Evolutionary conservation across 305 asterid genomes (phyloP).

Genomic region (Solanum hybrid): DNA sequence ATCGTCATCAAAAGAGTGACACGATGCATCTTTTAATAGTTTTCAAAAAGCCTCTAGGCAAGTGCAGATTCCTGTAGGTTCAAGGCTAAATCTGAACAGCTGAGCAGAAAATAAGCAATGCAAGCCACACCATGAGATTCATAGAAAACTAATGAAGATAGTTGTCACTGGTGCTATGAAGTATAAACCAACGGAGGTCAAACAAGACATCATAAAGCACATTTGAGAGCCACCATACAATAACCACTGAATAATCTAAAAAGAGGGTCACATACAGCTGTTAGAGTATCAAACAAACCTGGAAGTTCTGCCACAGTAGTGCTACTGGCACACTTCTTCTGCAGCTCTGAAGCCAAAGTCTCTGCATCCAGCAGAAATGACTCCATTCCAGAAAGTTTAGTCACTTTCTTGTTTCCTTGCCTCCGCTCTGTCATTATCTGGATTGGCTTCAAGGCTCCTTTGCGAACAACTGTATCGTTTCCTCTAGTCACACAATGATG

Average conservation of each 20-base stretch:
- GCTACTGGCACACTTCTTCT: constrained; percentile 96
- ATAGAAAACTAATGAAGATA: not conserved
- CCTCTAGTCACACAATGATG: constrained; percentile 71
- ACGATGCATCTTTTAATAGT: not conserved
- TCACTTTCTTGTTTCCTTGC: constrained; percentile 91
- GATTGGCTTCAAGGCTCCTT: constrained; percentile 79
- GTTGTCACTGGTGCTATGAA: not conserved
- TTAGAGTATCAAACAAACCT: constrained; percentile 32
- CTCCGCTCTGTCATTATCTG: constrained; percentile 92
- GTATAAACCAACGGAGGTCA: not conserved
- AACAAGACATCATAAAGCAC: not conserved
- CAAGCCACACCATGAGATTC: not conserved
- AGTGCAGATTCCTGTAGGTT: not conserved
- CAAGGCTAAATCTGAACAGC: not conserved
- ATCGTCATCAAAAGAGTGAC: not conserved
- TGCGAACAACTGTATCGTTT: constrained; percentile 48
- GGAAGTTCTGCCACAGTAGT: constrained; percentile 85
- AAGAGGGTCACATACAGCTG: not conserved
- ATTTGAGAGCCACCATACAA: not conserved
- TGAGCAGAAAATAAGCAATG: not conserved
- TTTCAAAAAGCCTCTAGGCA: not conserved
- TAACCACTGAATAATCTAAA: not conserved
- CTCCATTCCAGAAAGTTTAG: constrained; percentile 86
- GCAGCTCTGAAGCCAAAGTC: constrained; percentile 86
- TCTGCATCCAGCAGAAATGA: constrained; percentile 73